Conservation (phyloP, 2,329 filamentous ascomycete genomes). For the Arthrobotrys conoides region DNA sequence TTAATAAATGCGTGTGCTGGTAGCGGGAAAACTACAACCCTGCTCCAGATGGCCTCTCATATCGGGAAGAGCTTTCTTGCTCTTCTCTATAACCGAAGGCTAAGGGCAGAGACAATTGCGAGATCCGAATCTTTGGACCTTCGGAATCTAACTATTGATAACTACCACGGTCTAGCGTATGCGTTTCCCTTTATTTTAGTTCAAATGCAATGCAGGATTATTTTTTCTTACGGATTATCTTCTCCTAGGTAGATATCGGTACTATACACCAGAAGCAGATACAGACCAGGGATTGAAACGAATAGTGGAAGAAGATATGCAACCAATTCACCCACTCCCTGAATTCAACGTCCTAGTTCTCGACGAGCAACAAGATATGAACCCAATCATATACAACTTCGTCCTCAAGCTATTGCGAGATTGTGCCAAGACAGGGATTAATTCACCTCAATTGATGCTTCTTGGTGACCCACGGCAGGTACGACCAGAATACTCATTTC, state of each 20-base stretch:
- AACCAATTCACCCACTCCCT: constrained; percentile 43
- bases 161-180: constrained; percentile 61
- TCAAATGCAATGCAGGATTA: background rate
- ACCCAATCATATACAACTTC: constrained; percentile 60
- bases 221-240: background rate
- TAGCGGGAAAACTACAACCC: constrained; percentile 62
- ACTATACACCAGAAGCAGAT: constrained; percentile 58
- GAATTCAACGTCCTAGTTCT: constrained; percentile 59
- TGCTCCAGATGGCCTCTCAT: constrained; percentile 58
- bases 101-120: constrained; percentile 56
- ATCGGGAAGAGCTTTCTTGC: constrained; percentile 49
- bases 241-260: constrained; percentile 26
- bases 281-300: constrained; percentile 62
- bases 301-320: constrained; percentile 53
- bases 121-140: constrained; percentile 42
- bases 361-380: constrained; percentile 62
- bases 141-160: constrained; percentile 58
- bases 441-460: constrained; percentile 51
- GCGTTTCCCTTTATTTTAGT: background rate
- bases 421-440: constrained; percentile 27
- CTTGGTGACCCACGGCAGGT: constrained; percentile 61
- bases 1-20: constrained; percentile 62
- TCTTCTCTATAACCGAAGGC: constrained; percentile 60
- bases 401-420: constrained; percentile 58
- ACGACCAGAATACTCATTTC: background rate